Percentiles rank a stretch among this genome's conserved stretches.
Evolutionary conservation across 2,329 filamentous ascomycete genomes (phyloP).

Genomic region (Pochonia chlamydosporia): DNA sequence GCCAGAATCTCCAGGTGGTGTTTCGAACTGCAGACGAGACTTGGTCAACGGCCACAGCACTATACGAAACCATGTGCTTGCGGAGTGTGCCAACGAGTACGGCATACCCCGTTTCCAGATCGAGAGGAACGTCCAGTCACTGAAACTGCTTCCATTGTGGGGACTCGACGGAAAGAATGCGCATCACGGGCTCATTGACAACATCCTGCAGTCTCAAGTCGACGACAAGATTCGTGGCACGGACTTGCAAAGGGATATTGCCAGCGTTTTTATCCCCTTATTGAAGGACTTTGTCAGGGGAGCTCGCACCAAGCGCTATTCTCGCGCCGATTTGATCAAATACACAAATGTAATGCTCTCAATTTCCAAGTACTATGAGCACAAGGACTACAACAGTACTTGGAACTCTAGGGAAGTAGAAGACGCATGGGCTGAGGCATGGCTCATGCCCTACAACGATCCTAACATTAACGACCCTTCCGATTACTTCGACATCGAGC

Average conservation of each 20-base stretch:
- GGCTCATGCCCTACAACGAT: constrained; percentile 39
- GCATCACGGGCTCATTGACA: constrained; percentile 48
- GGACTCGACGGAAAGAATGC: constrained; percentile 46
- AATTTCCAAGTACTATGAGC: constrained; percentile 45
- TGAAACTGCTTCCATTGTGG: constrained; percentile 49
- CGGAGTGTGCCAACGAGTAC: constrained; percentile 49
- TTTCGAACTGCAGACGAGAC: constrained; percentile 49
- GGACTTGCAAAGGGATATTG: constrained; percentile 37
- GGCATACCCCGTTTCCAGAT: constrained; percentile 50
- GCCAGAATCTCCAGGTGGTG: constrained; percentile 48
- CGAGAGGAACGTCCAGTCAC: constrained; percentile 47
- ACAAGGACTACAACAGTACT: constrained; percentile 43
- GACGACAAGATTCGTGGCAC: constrained; percentile 38
- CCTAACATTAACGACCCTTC: constrained; percentile 25
- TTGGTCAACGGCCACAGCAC: constrained; percentile 47
- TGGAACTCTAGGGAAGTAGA: constrained; percentile 42
- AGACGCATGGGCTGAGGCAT: constrained; percentile 41
- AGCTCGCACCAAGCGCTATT: constrained; percentile 37
- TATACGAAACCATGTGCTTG: constrained; percentile 49
- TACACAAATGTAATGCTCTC: constrained; percentile 42
- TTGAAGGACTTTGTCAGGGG: constrained; percentile 43
- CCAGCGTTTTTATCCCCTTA: constrained; percentile 47
- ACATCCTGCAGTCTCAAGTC: constrained; percentile 45
- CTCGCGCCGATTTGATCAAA: constrained; percentile 36
- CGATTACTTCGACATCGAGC: constrained; percentile 26